Evolutionary conservation across 2,329 filamentous ascomycete species (phyloP), one percentile per base, ranked within the genome.

Genomic region (Aureobasidium sp.): DNA sequence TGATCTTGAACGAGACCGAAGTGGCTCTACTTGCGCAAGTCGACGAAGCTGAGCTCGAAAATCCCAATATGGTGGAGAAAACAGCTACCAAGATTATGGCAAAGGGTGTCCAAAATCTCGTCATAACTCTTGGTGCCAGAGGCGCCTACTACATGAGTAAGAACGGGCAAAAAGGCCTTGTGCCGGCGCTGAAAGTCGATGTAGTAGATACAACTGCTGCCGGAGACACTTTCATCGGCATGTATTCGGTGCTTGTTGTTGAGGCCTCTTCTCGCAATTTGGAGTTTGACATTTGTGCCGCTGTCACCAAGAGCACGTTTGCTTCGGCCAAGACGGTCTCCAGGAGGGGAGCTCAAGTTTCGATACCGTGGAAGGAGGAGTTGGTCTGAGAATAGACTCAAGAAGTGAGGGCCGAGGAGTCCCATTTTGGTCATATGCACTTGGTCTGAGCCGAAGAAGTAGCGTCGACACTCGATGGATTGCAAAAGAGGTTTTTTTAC

Each of bases 151-250:
- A 36, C 22, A 55, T 55, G 51, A 55, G 34, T 20, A 29, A 41
- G 22, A 37, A 27, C 9, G 51, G 51, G 2, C 36, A 41, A 29
- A 53, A 41, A 25, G 34, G 51, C 5, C 22, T 55, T 71, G 37
- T 73, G n/a, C 41, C 66, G 14, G 90, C 89, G 0, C 80, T 84
- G 65, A 87, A 88, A 74, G 87, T 91, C 22, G 76, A 82, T 62
- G 93, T 97, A 1, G 85, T 96, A 5, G 93, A 97, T 73, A 97
- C 93, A 1, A 97, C 93, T 8, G 93, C 89, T 1, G 93, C 93
- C 5, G 93, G 93, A 0, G 93, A 97, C 73, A 96, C 93, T 0
- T 97, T 96, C 76, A 90, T 95, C 4, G 93, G 93, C 34, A 39
- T 27, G 51, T 55, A 41, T 27, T 39, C 51, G 20, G 51, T 41